Base-by-base conservation (phyloP, 306 rosid genomes). In the Lupinus albus region DNA sequence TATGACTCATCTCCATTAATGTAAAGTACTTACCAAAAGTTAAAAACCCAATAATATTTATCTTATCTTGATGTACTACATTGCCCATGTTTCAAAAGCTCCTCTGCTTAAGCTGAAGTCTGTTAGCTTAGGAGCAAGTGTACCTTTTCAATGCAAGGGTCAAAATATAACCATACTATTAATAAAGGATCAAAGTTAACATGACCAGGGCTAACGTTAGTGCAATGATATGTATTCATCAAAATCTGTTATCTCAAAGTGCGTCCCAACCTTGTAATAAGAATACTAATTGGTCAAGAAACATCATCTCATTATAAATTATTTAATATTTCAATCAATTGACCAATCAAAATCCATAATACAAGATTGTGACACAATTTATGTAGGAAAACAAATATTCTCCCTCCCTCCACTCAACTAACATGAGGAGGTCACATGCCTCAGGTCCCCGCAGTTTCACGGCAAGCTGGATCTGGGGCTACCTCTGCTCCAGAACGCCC, bases 401-500 rank as follows among this genome's bases (percentile, higher is more conserved):
- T 25, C 28, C 28, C 28, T 25, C 28, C 15, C 49, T 44, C 49
- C 16, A 44, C 49, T 44, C 12, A 44, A 15, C 14, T 11, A 44
- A 44, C 49, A 13, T 6, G 48, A 44, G 48, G 48, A 11, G 48
- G 48, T 14, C 15, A 12, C 48, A 6, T 46, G 17, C 50, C 50
- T 46, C 50, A 46, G 17, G 50, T 46, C 17, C 3, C 16, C 15
- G 50, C 17, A 46, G 17, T 14, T 46, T 46, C 16, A 46, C n/a
- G 16, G 16, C 60, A 25, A 17, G 20, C 67, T 38, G 50, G 6
- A 9, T 61, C 67, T 39, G 16, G 67, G 20, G 67, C 67, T 39
- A 61, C 16, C 71, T 77, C 80, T n/a, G 84, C 80, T 16, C 70
- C 73, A 25, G 84, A 62, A 76, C 73, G 71, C 72, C 83, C 86